Evolutionary conservation across 1,284 basidiomycete species (phyloP).

Genomic region (Trametes versicolor): DNA sequence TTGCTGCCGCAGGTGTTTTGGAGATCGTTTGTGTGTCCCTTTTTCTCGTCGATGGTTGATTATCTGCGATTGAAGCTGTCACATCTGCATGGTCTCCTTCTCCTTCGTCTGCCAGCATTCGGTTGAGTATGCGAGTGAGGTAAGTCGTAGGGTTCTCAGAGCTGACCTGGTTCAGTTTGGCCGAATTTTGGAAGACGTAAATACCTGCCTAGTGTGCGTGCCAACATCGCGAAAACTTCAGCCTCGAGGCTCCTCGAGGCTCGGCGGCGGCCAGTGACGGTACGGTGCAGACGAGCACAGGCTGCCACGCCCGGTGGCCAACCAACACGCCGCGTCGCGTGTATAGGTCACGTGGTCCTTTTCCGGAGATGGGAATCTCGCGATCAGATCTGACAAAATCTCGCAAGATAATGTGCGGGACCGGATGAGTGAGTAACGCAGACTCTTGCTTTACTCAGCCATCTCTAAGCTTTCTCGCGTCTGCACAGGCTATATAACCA

Average conservation of each 20-base stretch:
- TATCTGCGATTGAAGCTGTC: slow-evolving; percentile 10
- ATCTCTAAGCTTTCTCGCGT: slow-evolving; percentile 18
- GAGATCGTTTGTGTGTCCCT: slow-evolving; percentile 16
- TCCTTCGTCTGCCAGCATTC: neutral
- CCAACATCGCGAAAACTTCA: neutral
- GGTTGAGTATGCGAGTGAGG: neutral
- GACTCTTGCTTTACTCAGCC: slow-evolving; percentile 26
- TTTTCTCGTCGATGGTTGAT: slow-evolving; percentile 2
- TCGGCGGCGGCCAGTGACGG: neutral
- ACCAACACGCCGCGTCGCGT: neutral
- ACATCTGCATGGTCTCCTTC: neutral
- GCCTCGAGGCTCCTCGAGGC: slow-evolving; percentile 15
- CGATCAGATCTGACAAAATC: slow-evolving; percentile 28
- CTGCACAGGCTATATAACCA: slow-evolving; percentile 19
- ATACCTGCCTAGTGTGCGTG: neutral
- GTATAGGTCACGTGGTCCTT: slow-evolving; percentile 9
- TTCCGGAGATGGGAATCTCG: slow-evolving; percentile 2
- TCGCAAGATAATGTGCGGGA: slow-evolving; percentile 22
- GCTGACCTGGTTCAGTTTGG: neutral
- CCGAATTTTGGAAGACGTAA: neutral
- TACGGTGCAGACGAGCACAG: neutral
- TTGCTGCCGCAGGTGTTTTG: neutral
- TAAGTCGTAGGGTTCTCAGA: neutral
- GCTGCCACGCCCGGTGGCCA: neutral
- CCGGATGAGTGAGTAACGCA: slow-evolving; percentile 26